Evolutionary conservation across 192 early-diverging fungal species (phyloP).

Genomic region (Jimgerdemannia flammicorona): DNA sequence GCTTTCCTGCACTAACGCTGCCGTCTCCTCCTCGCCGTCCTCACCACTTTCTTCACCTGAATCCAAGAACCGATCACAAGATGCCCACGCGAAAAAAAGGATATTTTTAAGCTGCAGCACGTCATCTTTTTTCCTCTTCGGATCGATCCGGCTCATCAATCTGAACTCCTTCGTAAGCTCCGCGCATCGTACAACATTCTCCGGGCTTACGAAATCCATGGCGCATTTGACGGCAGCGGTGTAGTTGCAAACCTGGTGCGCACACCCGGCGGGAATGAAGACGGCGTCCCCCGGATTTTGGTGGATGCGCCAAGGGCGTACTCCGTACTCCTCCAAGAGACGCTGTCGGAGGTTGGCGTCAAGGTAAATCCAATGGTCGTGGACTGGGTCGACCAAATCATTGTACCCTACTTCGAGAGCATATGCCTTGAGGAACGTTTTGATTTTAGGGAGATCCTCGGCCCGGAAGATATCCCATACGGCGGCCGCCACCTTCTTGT

Average conservation of each 20-base stretch:
- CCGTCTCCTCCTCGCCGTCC: no score
- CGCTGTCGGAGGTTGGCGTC: slow-evolving; percentile 29
- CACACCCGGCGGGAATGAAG: slow-evolving; percentile 72
- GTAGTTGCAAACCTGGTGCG: slow-evolving; percentile 52
- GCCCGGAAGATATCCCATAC: slow-evolving; percentile 64
- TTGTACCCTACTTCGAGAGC: no score
- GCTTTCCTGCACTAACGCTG: background rate
- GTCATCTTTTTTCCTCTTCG: slow-evolving; percentile 30
- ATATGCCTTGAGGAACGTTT: no score
- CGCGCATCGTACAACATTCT: no score
- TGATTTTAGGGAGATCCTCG: slow-evolving; percentile 25
- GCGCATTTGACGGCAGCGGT: no score
- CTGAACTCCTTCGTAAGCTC: slow-evolving; percentile 22
- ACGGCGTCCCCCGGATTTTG: slow-evolving; percentile 74
- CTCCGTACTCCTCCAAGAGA: slow-evolving; percentile 33
- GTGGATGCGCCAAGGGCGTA: slow-evolving; percentile 48
- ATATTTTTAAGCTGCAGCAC: slow-evolving; percentile 28
- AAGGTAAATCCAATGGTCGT: slow-evolving; percentile 65
- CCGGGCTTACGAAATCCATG: no score
- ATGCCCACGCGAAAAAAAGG: no score
- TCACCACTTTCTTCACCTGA: no score
- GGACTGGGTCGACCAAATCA: slow-evolving; percentile 49
- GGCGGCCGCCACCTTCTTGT: slow-evolving; percentile 21
- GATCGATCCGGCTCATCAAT: slow-evolving; percentile 24
- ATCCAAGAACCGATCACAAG: no score